A percentile compares a stretch with the other conserved stretches of the same genome.
Evolutionary conservation across 345 rosid species (phyloP).

Genomic region (Aquilaria malaccensis): DNA sequence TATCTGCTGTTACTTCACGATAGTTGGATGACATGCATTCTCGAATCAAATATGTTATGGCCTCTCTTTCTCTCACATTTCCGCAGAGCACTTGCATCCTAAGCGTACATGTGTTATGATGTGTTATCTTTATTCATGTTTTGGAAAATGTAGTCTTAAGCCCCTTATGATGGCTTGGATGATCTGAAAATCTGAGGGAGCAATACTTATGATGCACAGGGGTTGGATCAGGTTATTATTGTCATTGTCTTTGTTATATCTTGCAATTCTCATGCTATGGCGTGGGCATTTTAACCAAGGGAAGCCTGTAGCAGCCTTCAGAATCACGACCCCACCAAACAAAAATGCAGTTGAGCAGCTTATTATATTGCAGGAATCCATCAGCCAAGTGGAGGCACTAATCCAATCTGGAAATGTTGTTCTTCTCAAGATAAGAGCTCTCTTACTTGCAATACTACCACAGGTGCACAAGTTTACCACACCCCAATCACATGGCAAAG

Average conservation of each 20-base stretch:
- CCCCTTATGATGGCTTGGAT: constrained; percentile 1
- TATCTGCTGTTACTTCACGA: too few relatives aligned
- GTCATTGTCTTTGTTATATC: constrained; percentile 38
- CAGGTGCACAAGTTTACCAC: constrained; percentile 39
- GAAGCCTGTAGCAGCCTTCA: constrained; percentile 49
- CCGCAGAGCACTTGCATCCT: too few relatives aligned
- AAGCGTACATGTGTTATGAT: too few relatives aligned
- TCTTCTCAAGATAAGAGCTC: constrained; percentile 89
- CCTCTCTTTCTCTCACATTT: too few relatives aligned
- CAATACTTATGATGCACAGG: constrained; percentile 33
- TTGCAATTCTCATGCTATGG: constrained; percentile 64
- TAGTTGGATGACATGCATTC: too few relatives aligned
- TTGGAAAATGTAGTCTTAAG: not conserved
- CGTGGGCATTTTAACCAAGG: constrained; percentile 45
- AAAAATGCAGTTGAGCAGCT: constrained; percentile 92
- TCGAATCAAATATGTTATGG: too few relatives aligned
- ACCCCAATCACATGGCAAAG: too few relatives aligned
- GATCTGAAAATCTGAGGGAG: constrained; percentile 8
- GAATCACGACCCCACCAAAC: constrained; percentile 58
- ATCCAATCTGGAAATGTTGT: constrained; percentile 68
- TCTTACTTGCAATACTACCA: constrained; percentile 68
- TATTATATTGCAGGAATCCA: constrained; percentile 66
- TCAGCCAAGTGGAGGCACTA: constrained; percentile 59
- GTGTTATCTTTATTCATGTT: too few relatives aligned
- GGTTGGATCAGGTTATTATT: constrained; percentile 63